These are phyloP conservation scores for Claviceps monticola DNA, from an alignment of 2,329 filamentous ascomycete genomes.

Conservation along the genomic window DNA sequence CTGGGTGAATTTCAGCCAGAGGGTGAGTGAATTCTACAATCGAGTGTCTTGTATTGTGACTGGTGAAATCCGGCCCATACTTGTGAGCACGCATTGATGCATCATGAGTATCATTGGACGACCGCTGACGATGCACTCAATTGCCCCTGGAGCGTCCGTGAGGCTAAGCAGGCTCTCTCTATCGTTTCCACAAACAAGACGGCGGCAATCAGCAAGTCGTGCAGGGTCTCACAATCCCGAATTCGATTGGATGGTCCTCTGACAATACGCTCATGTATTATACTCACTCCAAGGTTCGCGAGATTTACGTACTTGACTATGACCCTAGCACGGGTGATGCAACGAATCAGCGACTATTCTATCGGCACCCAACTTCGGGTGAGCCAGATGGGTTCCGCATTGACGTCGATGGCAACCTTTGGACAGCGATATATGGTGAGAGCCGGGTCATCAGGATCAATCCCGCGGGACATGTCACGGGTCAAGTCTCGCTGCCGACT, in stretches of 20 bases:
- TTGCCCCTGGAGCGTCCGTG: not conserved
- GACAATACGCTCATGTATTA: conserved; percentile 66
- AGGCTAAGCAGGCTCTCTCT: conserved; percentile 46
- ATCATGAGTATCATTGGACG: not conserved
- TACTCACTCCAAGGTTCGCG: conserved; percentile 59
- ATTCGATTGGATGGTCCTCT: conserved; percentile 69
- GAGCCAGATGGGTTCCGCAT: conserved; percentile 76
- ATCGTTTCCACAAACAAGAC: conserved; percentile 49
- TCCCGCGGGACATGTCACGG: conserved; percentile 54
- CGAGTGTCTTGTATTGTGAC: no score
- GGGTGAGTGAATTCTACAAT: conserved; percentile 23
- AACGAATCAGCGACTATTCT: conserved; percentile 58
- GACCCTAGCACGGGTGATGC: conserved; percentile 47
- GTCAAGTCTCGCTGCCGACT: conserved; percentile 64
- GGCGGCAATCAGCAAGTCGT: conserved; percentile 46
- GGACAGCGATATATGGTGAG: conserved; percentile 77
- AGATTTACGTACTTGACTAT: conserved; percentile 66
- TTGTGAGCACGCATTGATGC: not conserved
- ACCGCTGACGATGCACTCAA: not conserved
- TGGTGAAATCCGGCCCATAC: no score
- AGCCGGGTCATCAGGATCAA: conserved; percentile 61
- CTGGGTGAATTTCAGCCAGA: conserved; percentile 44
- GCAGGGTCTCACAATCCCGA: conserved; percentile 61
- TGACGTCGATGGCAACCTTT: conserved; percentile 74
- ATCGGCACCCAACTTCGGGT: conserved; percentile 50